Percentiles rank a stretch among this genome's conserved stretches.
Evolutionary conservation across 257 asterid species (phyloP).

Genomic region (Rauvolfia tetraphylla): DNA sequence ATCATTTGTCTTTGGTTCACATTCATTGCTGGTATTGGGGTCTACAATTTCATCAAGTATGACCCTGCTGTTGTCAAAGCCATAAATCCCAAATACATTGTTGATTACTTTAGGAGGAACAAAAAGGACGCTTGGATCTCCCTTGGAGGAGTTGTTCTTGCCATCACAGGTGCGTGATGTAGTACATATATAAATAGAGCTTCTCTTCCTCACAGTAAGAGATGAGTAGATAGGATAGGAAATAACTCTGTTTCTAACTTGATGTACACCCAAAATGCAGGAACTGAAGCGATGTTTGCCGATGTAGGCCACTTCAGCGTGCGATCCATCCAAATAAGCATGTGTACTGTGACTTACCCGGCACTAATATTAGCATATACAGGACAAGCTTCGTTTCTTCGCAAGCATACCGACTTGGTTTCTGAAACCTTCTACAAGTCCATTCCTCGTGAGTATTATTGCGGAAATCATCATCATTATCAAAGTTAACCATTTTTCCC

Average conservation of each 20-base stretch:
- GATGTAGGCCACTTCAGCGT: constrained; percentile 68
- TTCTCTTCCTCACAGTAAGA: too few species aligned
- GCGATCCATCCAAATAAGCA: constrained; percentile 49
- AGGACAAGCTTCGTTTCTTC: constrained; percentile 57
- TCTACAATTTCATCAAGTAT: constrained; percentile 49
- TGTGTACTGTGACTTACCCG: constrained; percentile 45
- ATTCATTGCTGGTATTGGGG: constrained; percentile 42
- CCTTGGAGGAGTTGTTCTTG: constrained; percentile 56
- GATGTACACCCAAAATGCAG: too few species aligned
- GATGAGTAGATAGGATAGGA: too few species aligned
- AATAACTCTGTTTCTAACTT: too few species aligned
- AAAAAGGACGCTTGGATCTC: constrained; percentile 55
- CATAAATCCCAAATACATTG: constrained; percentile 45
- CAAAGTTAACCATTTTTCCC: background rate
- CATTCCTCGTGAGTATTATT: constrained; percentile 37
- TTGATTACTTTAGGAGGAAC: constrained; percentile 42
- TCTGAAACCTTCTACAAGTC: constrained; percentile 40
- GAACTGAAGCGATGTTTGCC: constrained; percentile 68
- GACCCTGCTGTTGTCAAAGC: constrained; percentile 45
- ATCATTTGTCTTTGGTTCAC: constrained; percentile 46
- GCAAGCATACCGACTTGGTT: constrained; percentile 28
- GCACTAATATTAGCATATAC: constrained; percentile 43
- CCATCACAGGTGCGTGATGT: constrained; percentile 39
- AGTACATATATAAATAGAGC: too few species aligned
- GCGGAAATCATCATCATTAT: background rate